Evolutionary conservation across 768 basidiomycete species (phyloP), one percentile per base, ranked within the genome.

Genomic region (Podaxis sp.): DNA sequence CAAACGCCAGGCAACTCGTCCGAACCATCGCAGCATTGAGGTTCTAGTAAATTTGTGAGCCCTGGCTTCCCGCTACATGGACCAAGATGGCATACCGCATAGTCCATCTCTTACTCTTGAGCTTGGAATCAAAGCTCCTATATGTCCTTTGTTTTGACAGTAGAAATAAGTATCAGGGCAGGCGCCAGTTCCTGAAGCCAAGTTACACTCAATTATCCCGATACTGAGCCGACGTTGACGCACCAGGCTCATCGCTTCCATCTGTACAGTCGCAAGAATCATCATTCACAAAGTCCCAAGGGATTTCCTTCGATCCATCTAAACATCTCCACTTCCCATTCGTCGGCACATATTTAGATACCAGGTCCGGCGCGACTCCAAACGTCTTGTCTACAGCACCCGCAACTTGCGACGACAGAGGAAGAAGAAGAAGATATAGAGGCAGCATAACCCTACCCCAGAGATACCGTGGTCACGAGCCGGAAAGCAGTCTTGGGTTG

Each of bases 221-320:
- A 53, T 33, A 22, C 17, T 0, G 48, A 65, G 55, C 46, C 19
- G n/a, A n/a, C 53, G 28, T 13, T 22, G 46, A 59, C 75, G 17
- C 48, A 89, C 95, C 95, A 73, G 95, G 95, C 72, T 98, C 95
- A 67, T 98, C 95, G 66, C 91, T 95, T n/a, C 95, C 95, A 70
- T 97, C 95, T 33, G 81, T 80, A 71, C 95, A 98, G 76, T 98
- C 95, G 71, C 95, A 98, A 69, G 88, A 94, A 74, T 98, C 95
- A 71, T 98, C 93, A 73, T 98, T 97, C 26, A 97, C 87, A 19
- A 90, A 87, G 38, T 78, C 75, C 87, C 88, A 94, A 2, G 88
- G 77, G 66, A 98, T 93, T 65, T 85, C 81, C 69, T 87, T 88
- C 0, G 86, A 88, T 22, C 88, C 90, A 68, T 95, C 89, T 64